These are phyloP conservation scores for Pichia heedii DNA, from an alignment of 805 yeast genomes.

Conservation along the genomic window DNA sequence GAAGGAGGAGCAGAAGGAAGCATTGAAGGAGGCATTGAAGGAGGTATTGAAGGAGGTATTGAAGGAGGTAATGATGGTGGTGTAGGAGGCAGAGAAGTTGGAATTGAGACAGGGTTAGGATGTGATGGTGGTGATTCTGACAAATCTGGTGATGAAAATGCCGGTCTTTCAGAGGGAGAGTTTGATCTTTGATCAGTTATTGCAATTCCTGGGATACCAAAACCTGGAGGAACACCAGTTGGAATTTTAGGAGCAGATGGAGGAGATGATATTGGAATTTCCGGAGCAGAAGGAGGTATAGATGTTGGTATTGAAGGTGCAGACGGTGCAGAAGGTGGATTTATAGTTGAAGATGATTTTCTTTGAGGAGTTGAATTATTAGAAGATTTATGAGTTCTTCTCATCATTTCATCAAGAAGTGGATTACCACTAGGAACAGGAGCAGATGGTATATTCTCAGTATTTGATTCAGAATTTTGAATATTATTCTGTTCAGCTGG, in stretches of 20 bases:
- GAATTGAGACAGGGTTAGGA: background rate
- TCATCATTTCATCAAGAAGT: conserved; percentile 10
- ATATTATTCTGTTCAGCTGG: conserved; percentile 13
- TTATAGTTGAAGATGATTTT: background rate
- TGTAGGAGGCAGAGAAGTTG: no score
- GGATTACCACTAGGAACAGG: conserved; percentile 15
- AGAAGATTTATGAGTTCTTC: conserved; percentile 5
- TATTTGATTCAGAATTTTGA: conserved; percentile 16
- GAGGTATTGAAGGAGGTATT: conserved; percentile 17
- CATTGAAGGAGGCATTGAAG: conserved; percentile 15
- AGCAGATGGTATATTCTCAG: conserved; percentile 12
- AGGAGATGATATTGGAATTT: conserved; percentile 10
- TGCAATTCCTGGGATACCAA: conserved; percentile 2
- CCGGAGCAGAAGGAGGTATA: conserved; percentile 10
- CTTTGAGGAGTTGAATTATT: background rate
- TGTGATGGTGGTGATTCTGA: conserved; percentile 6
- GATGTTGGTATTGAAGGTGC: conserved; percentile 18
- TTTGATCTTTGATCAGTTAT: background rate
- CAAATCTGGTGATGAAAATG: conserved; percentile 1
- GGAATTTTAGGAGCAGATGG: conserved; percentile 6
- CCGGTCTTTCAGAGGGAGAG: conserved; percentile 1
- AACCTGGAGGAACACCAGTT: conserved; percentile 8
- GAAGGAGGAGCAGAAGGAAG: conserved; percentile 19
- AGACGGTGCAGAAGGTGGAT: conserved; percentile 16
- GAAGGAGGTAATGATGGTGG: background rate